Evolutionary conservation across 345 rosid species (phyloP), one percentile per base, ranked within the genome.

Genomic region (Populus nigra): DNA sequence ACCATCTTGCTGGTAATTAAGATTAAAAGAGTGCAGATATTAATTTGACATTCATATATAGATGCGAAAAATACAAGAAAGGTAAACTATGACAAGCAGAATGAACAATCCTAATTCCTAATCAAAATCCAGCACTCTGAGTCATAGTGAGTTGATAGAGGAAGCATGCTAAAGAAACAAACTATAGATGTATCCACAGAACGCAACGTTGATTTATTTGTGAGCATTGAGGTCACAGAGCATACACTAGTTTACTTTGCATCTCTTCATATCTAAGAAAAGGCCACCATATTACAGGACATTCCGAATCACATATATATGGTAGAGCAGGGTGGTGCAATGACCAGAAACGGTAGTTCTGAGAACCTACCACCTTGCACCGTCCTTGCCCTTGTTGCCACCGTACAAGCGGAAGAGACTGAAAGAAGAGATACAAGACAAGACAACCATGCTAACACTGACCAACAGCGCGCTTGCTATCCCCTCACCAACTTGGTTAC

Each of bases 391-490:
- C 73, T 82, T 89, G 78, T 67, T 80, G 50, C 85, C 78, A 0
- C 96, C 91, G 18, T 89, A 96, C 85, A 92, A 81, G 2, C 98
- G 93, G 79, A 96, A 96, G 70, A 96, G 94, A 73, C 92, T 75
- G 82, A 92, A 96, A 5, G 97, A 92, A 1, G 99, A 96, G 8
- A 93, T 78, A 72, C 86, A 84, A 9, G 98, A 91, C 66, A 91
- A 75, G 16, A 73, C 76, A 63, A 90, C 95, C 90, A 83, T 87
- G 76, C 93, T 67, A 1, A 89, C 7, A 74, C 91, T 75, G 5
- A 80, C 96, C 31, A 93, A 47, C 67, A 91, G 11, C 0, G 96
- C 93, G 2, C 78, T 77, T 6, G 78, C 90, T 10, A 90, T 77
- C 47, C 97, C 98, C 78, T 82, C 91, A 53, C 88, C 91, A 11